Evolutionary conservation across 306 rosid genomes (phyloP), one percentile per base, ranked within the genome.

Genomic region (Prunus padus): DNA sequence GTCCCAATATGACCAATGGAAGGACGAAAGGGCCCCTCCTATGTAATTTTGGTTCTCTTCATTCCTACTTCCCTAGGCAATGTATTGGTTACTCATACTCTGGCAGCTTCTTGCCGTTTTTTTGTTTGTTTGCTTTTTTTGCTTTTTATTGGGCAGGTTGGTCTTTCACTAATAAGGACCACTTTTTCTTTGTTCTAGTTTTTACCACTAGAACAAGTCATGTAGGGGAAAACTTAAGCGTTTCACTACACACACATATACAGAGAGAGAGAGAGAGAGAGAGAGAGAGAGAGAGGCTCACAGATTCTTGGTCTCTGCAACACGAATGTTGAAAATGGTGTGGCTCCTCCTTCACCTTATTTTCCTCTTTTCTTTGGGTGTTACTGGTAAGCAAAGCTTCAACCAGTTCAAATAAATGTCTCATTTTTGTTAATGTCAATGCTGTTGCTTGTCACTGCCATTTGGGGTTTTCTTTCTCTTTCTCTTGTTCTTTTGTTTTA

Each of bases 331-430:
- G 87, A 87, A 82, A 59, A 86, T 78, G 88, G 79, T 47, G 67
- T 67, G 46, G 8, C 69, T 86, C 11, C 15, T 76, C 72, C 22
- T 85, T 67, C 80, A 71, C 55, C 79, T 87, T 12, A 67, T 81
- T 49, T 10, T 85, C 62, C 80, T 89, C 64, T 80, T 3, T 77
- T 77, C 65, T 7, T 69, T 79, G n/a, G 77, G 75, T 82, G 83
- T 77, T 64, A 52, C 87, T 52, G 91, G 95, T 91, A 88, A 86
- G 80, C 3, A 30, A 79, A 64, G 62, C 72, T 18, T 3, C 3
- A 74, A 4, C 67, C 66, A 33, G 12, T 67, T 71, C 61, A 42
- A 26, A n/a, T 75, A 79, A 61, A 3, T 54, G 65, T 69, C 30
- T 37, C 65, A 33, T 63, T 81, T 54, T 18, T 28, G 23, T 9